phyloP scores from a whole-genome alignment of 2,329 filamentous ascomycete genomes.

The Elsinoe batatas region DNA sequence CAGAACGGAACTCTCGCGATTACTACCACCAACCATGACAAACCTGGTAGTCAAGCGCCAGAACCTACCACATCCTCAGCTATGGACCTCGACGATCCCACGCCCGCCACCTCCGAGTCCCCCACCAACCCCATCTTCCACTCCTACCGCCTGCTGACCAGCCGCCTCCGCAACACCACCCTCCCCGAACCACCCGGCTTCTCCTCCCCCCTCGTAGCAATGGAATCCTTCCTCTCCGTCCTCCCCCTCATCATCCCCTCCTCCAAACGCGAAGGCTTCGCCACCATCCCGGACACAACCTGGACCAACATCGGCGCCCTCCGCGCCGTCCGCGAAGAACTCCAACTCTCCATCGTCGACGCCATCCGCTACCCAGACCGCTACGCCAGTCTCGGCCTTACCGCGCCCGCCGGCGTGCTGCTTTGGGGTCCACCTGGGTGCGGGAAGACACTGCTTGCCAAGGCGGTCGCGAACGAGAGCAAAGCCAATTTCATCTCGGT shows the following conservation, averaged over 20 bases:
- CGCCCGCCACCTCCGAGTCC: constrained; percentile 19
- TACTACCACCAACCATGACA: background rate
- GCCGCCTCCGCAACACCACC: constrained; percentile 40
- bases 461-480: constrained; percentile 89
- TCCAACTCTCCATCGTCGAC: constrained; percentile 77
- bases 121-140: constrained; percentile 27
- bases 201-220: constrained; percentile 48
- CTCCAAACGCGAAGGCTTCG: constrained; percentile 86
- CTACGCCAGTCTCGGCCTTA: constrained; percentile 69
- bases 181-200: constrained; percentile 43
- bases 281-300: constrained; percentile 83
- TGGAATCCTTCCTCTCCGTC: constrained; percentile 63
- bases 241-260: constrained; percentile 69
- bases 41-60: background rate
- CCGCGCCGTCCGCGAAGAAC: constrained; percentile 64
- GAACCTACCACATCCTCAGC: constrained; percentile 22
- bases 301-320: constrained; percentile 90
- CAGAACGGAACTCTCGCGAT: background rate
- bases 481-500: constrained; percentile 98
- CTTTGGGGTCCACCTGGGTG: constrained; percentile 96
- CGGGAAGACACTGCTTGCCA: constrained; percentile 91
- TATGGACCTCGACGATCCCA: constrained; percentile 44
- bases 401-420: constrained; percentile 73
- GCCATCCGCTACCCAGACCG: constrained; percentile 75
- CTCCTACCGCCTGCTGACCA: constrained; percentile 34